Percentiles rank a stretch among this genome's conserved stretches.
These are phyloP conservation scores for Penicillium sp. DNA, from an alignment of 2,329 filamentous ascomycete species.

Conservation along the genomic window DNA sequence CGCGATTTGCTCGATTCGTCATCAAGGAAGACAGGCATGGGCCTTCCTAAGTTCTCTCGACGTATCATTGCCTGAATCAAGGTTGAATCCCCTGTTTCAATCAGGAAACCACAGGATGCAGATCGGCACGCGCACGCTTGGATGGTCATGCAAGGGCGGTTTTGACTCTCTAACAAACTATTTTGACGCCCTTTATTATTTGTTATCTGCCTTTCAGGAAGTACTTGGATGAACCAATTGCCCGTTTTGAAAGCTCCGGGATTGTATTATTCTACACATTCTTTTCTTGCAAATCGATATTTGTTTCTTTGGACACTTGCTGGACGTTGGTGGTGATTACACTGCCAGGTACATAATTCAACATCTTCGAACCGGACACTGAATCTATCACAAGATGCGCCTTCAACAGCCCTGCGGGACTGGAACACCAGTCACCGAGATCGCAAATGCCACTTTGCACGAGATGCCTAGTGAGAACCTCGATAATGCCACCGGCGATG, in stretches of 20 bases:
- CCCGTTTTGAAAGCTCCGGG: constrained; percentile 2
- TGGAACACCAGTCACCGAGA: constrained; percentile 11
- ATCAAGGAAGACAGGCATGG: constrained; percentile 16
- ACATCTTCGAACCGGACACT: constrained; percentile 4
- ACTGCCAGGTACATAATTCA: constrained; percentile 18
- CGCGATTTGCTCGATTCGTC: constrained; percentile 7
- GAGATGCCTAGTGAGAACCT: neutral
- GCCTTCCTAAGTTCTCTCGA: neutral
- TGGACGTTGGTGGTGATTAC: constrained; percentile 10
- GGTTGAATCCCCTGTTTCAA: constrained; percentile 8
- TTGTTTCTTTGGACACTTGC: constrained; percentile 8
- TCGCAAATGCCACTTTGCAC: neutral
- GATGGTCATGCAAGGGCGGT: constrained; percentile 21
- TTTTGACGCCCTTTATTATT: constrained; percentile 6
- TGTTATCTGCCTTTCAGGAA: neutral
- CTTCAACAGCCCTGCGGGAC: constrained; percentile 19
- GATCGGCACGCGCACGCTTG: constrained; percentile 17
- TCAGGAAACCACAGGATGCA: neutral
- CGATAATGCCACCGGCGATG: constrained; percentile 2
- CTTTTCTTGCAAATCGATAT: constrained; percentile 9
- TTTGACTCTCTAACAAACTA: constrained; percentile 9
- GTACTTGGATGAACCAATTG: constrained; percentile 7
- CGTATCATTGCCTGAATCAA: constrained; percentile 11
- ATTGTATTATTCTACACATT: constrained; percentile 15
- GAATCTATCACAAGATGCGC: constrained; percentile 14